A percentile compares a stretch with the other conserved stretches of the same genome.
Evolutionary conservation across 805 yeast species (phyloP).

Genomic region (Zygoascus flipseniorum): DNA sequence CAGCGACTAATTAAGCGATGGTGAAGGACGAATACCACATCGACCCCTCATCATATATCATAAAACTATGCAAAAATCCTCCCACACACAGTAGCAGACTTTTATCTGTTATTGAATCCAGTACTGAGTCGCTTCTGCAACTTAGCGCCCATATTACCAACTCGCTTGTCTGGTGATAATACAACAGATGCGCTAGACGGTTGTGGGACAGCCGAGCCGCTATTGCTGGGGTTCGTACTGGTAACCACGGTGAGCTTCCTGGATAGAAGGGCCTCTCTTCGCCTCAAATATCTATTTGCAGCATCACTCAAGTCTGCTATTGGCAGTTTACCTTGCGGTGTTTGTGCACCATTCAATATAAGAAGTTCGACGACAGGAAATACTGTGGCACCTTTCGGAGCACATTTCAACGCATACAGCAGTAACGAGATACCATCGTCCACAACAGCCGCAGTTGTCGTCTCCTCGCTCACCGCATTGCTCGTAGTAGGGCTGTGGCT

Average conservation of each 20-base stretch:
- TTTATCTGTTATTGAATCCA: background rate
- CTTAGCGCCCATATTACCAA: constrained; percentile 1
- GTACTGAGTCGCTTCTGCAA: constrained; percentile 9
- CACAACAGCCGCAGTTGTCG: background rate
- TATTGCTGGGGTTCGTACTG: no score
- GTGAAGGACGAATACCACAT: background rate
- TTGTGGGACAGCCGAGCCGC: background rate
- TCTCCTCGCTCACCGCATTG: constrained; percentile 2
- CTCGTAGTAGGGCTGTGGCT: background rate
- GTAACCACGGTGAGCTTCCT: background rate
- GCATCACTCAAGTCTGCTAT: constrained; percentile 1
- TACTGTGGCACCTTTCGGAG: constrained; percentile 18
- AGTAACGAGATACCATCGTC: constrained; percentile 26
- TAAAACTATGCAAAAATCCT: background rate
- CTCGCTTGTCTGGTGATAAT: constrained; percentile 2
- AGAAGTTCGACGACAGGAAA: constrained; percentile 34
- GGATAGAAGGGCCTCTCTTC: background rate
- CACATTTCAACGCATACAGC: constrained; percentile 26
- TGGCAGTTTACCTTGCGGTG: constrained; percentile 14
- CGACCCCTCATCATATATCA: background rate
- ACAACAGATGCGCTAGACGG: background rate
- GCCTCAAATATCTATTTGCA: constrained; percentile 1
- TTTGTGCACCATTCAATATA: constrained; percentile 29
- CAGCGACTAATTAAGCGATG: background rate
- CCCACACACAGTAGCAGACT: background rate